Conservation (phyloP, 2,329 filamentous ascomycete species). For the Fusarium scirpi region DNA sequence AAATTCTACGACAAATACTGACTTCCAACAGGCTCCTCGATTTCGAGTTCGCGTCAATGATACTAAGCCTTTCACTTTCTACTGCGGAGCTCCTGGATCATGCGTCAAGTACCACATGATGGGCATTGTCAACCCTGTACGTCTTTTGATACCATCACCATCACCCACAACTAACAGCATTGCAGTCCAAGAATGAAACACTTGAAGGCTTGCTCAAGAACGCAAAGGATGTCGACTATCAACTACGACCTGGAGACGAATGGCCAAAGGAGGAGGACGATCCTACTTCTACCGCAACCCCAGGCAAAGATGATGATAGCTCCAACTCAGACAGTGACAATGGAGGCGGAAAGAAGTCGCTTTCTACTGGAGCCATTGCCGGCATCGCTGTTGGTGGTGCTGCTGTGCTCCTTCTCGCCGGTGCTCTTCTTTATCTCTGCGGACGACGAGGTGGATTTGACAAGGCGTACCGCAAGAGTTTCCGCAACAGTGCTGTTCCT, state of each 20-base stretch:
- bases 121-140: constrained; percentile 78
- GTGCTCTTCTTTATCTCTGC: constrained; percentile 62
- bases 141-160: background rate
- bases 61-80: constrained; percentile 74
- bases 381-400: constrained; percentile 68
- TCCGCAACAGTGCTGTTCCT: constrained; percentile 31
- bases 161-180: constrained; percentile 9
- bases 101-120: constrained; percentile 78
- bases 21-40: constrained; percentile 53
- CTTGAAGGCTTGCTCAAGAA: constrained; percentile 61
- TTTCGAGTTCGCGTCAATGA: constrained; percentile 66
- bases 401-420: constrained; percentile 58
- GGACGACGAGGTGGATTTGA: constrained; percentile 53
- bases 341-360: constrained; percentile 13
- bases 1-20: constrained; percentile 10
- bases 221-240: constrained; percentile 62
- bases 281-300: constrained; percentile 27
- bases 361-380: constrained; percentile 64
- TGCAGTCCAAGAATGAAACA: constrained; percentile 61
- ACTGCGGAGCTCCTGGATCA: constrained; percentile 75
- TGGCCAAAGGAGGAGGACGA: constrained; percentile 62
- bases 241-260: constrained; percentile 67
- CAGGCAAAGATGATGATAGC: constrained; percentile 11
- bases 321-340: constrained; percentile 12
- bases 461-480: constrained; percentile 48